A percentile compares a stretch with the other conserved stretches of the same genome.
Conservation (phyloP, 805 yeast species). For the Starmerella geochares region DNA sequence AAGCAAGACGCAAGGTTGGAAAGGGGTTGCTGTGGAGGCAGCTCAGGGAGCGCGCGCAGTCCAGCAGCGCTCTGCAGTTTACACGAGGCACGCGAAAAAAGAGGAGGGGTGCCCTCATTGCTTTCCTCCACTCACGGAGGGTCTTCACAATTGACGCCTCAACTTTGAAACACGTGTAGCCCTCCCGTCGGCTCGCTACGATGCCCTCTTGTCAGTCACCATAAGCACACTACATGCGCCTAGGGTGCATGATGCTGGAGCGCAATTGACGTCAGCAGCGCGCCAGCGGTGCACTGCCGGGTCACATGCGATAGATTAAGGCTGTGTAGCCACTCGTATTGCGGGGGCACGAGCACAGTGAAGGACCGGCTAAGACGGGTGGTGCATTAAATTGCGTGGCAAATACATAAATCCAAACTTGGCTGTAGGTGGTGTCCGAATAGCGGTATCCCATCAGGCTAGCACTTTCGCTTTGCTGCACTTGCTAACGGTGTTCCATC, state of each 20-base stretch:
- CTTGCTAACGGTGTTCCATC: neutral
- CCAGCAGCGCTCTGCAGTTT: neutral
- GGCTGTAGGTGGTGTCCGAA: no score
- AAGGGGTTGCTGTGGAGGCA: slow-evolving; percentile 5
- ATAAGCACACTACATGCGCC: neutral
- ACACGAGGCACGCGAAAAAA: no score
- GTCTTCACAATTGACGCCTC: no score
- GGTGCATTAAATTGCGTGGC: no score
- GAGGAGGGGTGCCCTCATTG: no score
- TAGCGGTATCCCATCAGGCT: no score
- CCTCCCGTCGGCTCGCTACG: neutral
- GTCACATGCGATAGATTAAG: neutral
- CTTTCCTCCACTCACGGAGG: no score
- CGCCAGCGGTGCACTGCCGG: slow-evolving; percentile 3
- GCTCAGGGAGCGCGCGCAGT: neutral
- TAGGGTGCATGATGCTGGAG: neutral
- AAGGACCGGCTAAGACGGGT: neutral
- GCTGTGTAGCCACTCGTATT: neutral
- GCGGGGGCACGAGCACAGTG: neutral
- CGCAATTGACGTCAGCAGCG: slow-evolving; percentile 5
- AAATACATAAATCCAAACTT: no score
- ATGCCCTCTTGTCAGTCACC: neutral
- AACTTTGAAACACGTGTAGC: no score
- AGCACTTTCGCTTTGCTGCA: neutral
- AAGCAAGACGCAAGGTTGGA: slow-evolving; percentile 6